A percentile compares a stretch with the other conserved stretches of the same genome.
Evolutionary conservation across 805 yeast genomes (phyloP).

Genomic region (Saturnispora dispora): DNA sequence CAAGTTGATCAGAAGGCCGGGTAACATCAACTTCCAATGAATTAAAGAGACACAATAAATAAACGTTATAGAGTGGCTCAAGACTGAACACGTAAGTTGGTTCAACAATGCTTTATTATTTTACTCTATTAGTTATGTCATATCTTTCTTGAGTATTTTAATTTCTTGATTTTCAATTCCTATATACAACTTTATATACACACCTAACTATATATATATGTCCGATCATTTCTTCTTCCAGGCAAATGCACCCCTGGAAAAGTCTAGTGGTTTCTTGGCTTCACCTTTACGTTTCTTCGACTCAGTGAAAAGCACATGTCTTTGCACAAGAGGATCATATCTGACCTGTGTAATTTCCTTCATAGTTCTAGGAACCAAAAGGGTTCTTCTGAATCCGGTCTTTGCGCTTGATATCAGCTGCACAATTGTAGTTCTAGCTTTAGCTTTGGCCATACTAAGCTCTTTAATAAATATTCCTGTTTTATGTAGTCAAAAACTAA

Average conservation of each 20-base stretch:
- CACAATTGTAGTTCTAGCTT: slow-evolving; percentile 72
- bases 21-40: neutral
- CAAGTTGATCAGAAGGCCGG: neutral
- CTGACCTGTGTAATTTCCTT: slow-evolving; percentile 72
- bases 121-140: no score
- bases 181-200: neutral
- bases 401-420: slow-evolving; percentile 82
- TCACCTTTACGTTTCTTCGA: slow-evolving; percentile 73
- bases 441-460: slow-evolving; percentile 37
- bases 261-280: slow-evolving; percentile 40
- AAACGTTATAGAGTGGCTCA: neutral
- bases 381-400: slow-evolving; percentile 80
- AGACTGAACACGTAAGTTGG: neutral
- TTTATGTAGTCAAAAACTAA: no score
- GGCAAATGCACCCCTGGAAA: slow-evolving; percentile 34
- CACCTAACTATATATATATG: neutral
- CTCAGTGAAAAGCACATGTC: slow-evolving; percentile 88
- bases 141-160: neutral
- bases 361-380: slow-evolving; percentile 73
- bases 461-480: neutral
- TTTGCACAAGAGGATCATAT: slow-evolving; percentile 79
- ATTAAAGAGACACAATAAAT: neutral
- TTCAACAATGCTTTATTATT: no score
- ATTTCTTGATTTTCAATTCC: neutral
- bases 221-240: slow-evolving; percentile 26